A percentile compares a stretch with the other conserved stretches of the same genome.
Conservation (phyloP, 805 yeast species). For the Kluyveromyces lactis region DNA sequence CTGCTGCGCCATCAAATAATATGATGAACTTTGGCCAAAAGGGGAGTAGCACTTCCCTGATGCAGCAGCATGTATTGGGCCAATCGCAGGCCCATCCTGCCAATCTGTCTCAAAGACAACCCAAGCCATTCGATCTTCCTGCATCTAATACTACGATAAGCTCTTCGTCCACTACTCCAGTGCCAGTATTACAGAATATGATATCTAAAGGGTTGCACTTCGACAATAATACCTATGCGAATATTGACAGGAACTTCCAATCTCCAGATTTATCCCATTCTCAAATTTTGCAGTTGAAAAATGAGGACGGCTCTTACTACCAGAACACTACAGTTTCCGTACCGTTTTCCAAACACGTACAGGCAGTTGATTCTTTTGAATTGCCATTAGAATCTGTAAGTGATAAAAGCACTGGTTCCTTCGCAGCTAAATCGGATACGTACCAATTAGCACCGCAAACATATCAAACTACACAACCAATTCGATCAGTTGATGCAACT, state of each 20-base stretch:
- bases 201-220: background rate
- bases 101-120: background rate
- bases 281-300: constrained; percentile 19
- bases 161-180: background rate
- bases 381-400: constrained; percentile 11
- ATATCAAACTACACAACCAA: too few species aligned
- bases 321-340: constrained; percentile 20
- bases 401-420: background rate
- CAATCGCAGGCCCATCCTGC: background rate
- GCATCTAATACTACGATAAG: background rate
- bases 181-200: background rate
- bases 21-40: background rate
- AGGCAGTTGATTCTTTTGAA: constrained; percentile 35
- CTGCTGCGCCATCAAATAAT: background rate
- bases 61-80: background rate
- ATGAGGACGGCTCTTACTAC: constrained; percentile 20
- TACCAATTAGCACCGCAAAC: too few species aligned
- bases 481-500: too few species aligned
- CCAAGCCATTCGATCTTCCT: background rate
- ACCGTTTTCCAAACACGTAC: constrained; percentile 14
- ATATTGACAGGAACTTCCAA: background rate
- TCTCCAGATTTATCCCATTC: constrained; percentile 20
- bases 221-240: background rate
- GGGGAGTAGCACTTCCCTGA: too few species aligned
- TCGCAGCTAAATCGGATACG: constrained; percentile 1